Evolutionary conservation across 2,329 filamentous ascomycete genomes (phyloP).

Genomic region (Aureobasidium sp.): DNA sequence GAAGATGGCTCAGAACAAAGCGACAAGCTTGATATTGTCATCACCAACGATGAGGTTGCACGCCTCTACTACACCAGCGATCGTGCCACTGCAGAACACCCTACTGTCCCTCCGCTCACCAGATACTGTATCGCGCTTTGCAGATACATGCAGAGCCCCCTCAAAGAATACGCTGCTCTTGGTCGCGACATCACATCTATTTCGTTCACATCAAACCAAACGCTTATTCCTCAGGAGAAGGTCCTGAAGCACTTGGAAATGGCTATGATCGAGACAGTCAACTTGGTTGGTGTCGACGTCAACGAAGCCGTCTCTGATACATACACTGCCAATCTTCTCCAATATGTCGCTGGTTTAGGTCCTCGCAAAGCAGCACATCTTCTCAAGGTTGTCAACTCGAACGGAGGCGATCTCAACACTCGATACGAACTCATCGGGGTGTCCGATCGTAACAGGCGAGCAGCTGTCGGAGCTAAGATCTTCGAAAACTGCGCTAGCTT

Average conservation of each 20-base stretch:
- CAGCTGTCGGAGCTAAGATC: slow-evolving; percentile 71
- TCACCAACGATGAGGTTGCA: slow-evolving; percentile 96
- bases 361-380: slow-evolving; percentile 81
- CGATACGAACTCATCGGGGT: slow-evolving; percentile 85
- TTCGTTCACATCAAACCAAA: slow-evolving; percentile 82
- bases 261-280: slow-evolving; percentile 98
- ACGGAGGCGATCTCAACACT: slow-evolving; percentile 76
- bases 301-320: slow-evolving; percentile 79
- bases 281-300: slow-evolving; percentile 89
- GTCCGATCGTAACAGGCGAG: slow-evolving; percentile 47
- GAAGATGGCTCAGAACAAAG: slow-evolving; percentile 62
- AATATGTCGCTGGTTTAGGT: slow-evolving; percentile 84
- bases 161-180: slow-evolving; percentile 92
- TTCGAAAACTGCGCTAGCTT: slow-evolving; percentile 98
- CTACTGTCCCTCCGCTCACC: slow-evolving; percentile 66
- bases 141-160: slow-evolving; percentile 86
- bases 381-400: slow-evolving; percentile 83
- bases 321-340: slow-evolving; percentile 78
- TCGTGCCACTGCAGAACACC: slow-evolving; percentile 70
- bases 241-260: slow-evolving; percentile 80
- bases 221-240: slow-evolving; percentile 80
- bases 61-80: slow-evolving; percentile 88
- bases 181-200: slow-evolving; percentile 82
- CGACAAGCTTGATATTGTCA: slow-evolving; percentile 76
- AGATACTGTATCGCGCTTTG: slow-evolving; percentile 86